A percentile compares a stretch with the other conserved stretches of the same genome.
These are phyloP conservation scores for Capsicum baccatum DNA, from an alignment of 257 asterid genomes.

Conservation along the genomic window DNA sequence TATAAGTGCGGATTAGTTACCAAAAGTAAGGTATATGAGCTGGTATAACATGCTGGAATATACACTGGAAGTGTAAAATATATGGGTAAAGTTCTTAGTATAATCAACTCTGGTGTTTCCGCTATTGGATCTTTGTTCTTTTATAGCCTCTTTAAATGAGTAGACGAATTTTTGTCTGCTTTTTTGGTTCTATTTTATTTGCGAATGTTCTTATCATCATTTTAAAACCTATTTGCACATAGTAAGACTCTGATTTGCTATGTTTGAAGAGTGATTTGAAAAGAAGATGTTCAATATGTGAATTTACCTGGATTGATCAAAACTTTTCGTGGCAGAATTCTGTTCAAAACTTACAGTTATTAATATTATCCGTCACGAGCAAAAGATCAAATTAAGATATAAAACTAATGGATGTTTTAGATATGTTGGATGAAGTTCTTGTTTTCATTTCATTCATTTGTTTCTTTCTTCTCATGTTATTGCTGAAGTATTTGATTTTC, in stretches of 20 bases:
- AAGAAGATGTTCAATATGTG: background rate
- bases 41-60: background rate
- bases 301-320: background rate
- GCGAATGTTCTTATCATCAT: background rate
- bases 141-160: background rate
- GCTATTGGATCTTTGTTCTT: background rate
- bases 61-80: background rate
- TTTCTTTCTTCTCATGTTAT: background rate
- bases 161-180: background rate
- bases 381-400: background rate
- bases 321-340: background rate
- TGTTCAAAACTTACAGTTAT: background rate
- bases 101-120: background rate
- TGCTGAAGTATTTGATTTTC: background rate
- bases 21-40: background rate
- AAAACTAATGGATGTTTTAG: background rate
- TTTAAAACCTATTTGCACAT: background rate
- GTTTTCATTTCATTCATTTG: background rate
- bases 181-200: background rate
- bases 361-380: background rate
- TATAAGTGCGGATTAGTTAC: background rate
- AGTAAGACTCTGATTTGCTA: background rate
- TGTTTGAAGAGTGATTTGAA: background rate
- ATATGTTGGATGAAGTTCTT: background rate
- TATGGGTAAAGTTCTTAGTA: background rate